These are phyloP conservation scores for Pontederia crassipes DNA, from an alignment of 176 grass and related monocot genomes.

Conservation along the genomic window DNA sequence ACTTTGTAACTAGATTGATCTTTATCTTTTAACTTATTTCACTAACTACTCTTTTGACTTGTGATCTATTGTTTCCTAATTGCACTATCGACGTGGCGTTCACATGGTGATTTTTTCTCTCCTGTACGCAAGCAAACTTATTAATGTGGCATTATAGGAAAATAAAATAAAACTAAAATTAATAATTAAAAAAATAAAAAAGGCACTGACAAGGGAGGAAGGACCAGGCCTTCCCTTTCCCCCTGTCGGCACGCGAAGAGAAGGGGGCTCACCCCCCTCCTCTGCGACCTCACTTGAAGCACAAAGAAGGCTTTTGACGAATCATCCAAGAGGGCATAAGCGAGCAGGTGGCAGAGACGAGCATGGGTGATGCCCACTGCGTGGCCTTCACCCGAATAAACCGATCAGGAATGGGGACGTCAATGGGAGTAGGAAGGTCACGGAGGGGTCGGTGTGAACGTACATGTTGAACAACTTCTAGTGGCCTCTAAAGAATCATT, in stretches of 20 bases:
- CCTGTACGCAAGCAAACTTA: too few species aligned
- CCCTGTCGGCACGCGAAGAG: slow-evolving; percentile 26
- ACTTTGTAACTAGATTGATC: too few species aligned
- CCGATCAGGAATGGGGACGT: slow-evolving; percentile 47
- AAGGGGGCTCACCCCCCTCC: slow-evolving; percentile 50
- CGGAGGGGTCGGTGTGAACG: slow-evolving; percentile 59
- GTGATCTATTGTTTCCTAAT: too few species aligned
- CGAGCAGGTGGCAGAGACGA: slow-evolving; percentile 83
- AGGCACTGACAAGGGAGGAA: not conserved
- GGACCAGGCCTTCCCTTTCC: too few species aligned
- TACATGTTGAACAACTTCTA: slow-evolving; percentile 58
- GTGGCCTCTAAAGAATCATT: slow-evolving; percentile 53
- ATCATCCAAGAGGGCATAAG: slow-evolving; percentile 70
- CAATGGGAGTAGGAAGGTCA: slow-evolving; percentile 2
- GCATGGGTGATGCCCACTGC: slow-evolving; percentile 60
- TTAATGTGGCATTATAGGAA: too few species aligned
- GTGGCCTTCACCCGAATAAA: slow-evolving; percentile 55
- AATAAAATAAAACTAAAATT: too few species aligned
- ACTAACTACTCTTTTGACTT: too few species aligned
- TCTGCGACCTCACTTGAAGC: slow-evolving; percentile 43
- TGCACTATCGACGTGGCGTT: too few species aligned
- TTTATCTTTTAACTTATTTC: too few species aligned
- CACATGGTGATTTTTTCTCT: too few species aligned
- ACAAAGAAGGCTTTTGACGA: slow-evolving; percentile 67
- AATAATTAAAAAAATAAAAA: too few species aligned